Percentiles rank a stretch among this genome's conserved stretches.
phyloP scores from a whole-genome alignment of 192 early-diverging fungal species.

The Coemansia sp. region DNA sequence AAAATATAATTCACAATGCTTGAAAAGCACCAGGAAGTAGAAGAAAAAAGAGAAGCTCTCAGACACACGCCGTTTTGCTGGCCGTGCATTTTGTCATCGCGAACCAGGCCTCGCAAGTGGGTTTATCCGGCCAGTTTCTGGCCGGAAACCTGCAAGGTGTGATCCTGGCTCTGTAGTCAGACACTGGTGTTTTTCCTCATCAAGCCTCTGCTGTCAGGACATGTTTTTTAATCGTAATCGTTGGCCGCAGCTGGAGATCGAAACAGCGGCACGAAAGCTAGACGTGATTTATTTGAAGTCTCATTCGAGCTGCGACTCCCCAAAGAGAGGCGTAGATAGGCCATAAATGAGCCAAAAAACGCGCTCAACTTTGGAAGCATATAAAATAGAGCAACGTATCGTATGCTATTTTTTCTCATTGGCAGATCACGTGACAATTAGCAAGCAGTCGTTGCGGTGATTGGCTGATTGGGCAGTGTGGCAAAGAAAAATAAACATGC shows the following conservation, averaged over 20 bases:
- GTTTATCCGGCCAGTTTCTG: slow-evolving; percentile 26
- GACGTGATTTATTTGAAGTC: no score
- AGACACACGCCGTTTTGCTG: slow-evolving; percentile 44
- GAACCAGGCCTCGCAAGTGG: slow-evolving; percentile 44
- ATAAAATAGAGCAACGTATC: no score
- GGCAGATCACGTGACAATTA: no score
- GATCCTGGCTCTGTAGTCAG: slow-evolving; percentile 41
- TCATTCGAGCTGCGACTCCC: not conserved
- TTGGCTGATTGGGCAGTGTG: no score
- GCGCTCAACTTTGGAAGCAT: no score
- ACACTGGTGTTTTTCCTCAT: slow-evolving; percentile 34
- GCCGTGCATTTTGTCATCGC: slow-evolving; percentile 37
- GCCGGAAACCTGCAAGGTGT: slow-evolving; percentile 26
- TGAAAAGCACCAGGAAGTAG: no score
- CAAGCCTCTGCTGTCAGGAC: slow-evolving; percentile 13
- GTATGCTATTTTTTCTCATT: no score
- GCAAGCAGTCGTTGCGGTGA: no score
- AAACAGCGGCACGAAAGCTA: not conserved
- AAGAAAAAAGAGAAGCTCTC: slow-evolving; percentile 22
- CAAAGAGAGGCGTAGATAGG: no score
- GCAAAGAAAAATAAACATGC: no score
- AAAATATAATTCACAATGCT: no score
- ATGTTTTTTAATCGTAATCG: not conserved
- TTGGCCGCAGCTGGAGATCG: not conserved
- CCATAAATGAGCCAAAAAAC: no score